Evolutionary conservation across 306 rosid genomes (phyloP).

Genomic region (Coriaria nepalensis): DNA sequence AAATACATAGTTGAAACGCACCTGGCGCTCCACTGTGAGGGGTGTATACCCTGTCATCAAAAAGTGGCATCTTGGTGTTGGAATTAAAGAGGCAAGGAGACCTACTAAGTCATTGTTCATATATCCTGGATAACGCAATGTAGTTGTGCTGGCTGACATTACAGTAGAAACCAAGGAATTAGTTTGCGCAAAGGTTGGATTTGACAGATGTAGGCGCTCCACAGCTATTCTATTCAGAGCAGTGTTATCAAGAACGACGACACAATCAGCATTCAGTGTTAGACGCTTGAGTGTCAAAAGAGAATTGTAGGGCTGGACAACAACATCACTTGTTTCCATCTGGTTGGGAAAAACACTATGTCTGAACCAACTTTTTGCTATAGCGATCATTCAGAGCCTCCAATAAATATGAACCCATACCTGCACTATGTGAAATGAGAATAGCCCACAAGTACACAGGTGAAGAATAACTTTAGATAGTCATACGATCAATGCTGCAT

Average conservation of each 20-base stretch:
- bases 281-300: constrained; percentile 90
- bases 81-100: constrained; percentile 92
- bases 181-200: constrained; percentile 96
- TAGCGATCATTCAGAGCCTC: constrained; percentile 96
- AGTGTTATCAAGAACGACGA: constrained; percentile 97
- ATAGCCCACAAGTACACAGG: neutral
- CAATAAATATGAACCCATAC: constrained; percentile 89
- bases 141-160: constrained; percentile 97
- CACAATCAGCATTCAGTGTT: constrained; percentile 95
- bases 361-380: constrained; percentile 97
- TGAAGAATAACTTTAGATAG: neutral
- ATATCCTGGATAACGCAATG: constrained; percentile 96
- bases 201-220: constrained; percentile 91
- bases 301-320: constrained; percentile 97
- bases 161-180: constrained; percentile 96
- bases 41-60: constrained; percentile 99
- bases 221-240: constrained; percentile 95
- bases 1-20: constrained; percentile 14
- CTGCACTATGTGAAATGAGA: constrained; percentile 11
- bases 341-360: constrained; percentile 97
- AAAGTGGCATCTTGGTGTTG: constrained; percentile 97
- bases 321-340: constrained; percentile 99
- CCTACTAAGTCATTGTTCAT: constrained; percentile 99
- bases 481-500: neutral
- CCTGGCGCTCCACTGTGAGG: constrained; percentile 96